Conservation (phyloP, 2,329 filamentous ascomycete genomes). For the Epichloe amarillans region DNA sequence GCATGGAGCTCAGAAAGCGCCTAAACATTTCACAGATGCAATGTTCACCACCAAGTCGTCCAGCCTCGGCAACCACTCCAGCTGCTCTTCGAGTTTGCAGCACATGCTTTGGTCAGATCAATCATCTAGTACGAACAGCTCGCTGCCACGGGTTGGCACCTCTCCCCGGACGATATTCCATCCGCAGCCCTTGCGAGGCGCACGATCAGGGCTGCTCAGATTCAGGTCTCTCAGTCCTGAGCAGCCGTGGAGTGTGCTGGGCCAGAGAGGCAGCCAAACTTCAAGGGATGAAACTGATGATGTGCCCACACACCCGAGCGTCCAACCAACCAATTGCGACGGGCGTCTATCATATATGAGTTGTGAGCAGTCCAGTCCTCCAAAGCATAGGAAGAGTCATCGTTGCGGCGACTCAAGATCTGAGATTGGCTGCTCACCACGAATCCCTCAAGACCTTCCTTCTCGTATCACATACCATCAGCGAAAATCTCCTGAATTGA, state of each 20-base stretch:
- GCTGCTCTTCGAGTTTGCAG: conserved; percentile 1
- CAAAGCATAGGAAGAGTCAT: not conserved
- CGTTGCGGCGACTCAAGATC: not conserved
- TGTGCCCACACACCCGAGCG: not conserved
- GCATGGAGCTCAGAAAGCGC: not conserved
- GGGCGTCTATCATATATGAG: not conserved
- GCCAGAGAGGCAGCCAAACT: not conserved
- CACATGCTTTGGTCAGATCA: conserved; percentile 4
- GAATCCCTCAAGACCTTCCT: not conserved
- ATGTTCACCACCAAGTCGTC: not conserved
- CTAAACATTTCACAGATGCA: not conserved
- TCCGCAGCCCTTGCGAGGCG: conserved; percentile 13
- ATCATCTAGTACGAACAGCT: conserved; percentile 6
- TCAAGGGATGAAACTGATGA: not conserved
- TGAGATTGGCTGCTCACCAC: not conserved
- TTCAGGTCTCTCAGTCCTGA: not conserved
- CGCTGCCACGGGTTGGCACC: not conserved
- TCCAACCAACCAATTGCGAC: not conserved
- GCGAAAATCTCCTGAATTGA: not conserved
- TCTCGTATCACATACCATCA: not conserved
- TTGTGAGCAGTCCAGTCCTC: not conserved
- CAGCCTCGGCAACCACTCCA: conserved; percentile 4
- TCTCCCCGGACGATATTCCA: conserved; percentile 8
- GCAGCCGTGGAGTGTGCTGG: not conserved
- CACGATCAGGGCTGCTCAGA: conserved; percentile 1